Evolutionary conservation across 805 yeast genomes (phyloP), one percentile per base, ranked within the genome.

Genomic region (Candida boleticola): DNA sequence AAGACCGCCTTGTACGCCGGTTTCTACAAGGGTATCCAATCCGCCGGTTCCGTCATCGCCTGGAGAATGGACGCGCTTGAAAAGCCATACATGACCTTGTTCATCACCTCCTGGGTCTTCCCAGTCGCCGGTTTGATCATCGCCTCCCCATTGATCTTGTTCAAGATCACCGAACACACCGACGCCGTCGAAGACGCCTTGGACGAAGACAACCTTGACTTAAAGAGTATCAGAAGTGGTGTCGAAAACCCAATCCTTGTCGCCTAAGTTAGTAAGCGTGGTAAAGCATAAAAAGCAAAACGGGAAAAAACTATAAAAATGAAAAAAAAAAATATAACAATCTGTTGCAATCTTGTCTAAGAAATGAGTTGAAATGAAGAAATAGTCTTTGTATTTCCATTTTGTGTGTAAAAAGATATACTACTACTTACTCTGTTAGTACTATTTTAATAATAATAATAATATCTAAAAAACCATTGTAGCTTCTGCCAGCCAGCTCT

Each of bases 21-120:
- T 31, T 76, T 76, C 57, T 80, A 79, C 65, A 81, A 81, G 64
- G 79, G 82, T 43, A 58, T 81, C 44, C 85, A 80, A 61, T 73
- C 80, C 31, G 84, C 83, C 7, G 83, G 82, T 55, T 79, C 80
- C 11, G 85, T 80, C 19, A 66, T 80, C 36, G 74, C 73, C 11
- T 81, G 83, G 84, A 63, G 80, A 50, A 58, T 78, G 47, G 83
- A 79, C 52, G 72, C 77, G 23, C 45, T 64, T 27, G 58, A 53
- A 10, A 45, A 42, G 22, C 46, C 65, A 6, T 80, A 68, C 56
- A 61, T 64, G 52, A 52, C 53, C 29, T 53, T 76, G 55, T 78
- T 77, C 55, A 77, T 61, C 10, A 60, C 75, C 7, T 66, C 76
- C 13, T 79, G 83, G 83, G 83, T 63, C 9, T 60, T 80, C 46